phyloP scores from a whole-genome alignment of 2,329 filamentous ascomycete genomes.

The Fusarium sp. region DNA sequence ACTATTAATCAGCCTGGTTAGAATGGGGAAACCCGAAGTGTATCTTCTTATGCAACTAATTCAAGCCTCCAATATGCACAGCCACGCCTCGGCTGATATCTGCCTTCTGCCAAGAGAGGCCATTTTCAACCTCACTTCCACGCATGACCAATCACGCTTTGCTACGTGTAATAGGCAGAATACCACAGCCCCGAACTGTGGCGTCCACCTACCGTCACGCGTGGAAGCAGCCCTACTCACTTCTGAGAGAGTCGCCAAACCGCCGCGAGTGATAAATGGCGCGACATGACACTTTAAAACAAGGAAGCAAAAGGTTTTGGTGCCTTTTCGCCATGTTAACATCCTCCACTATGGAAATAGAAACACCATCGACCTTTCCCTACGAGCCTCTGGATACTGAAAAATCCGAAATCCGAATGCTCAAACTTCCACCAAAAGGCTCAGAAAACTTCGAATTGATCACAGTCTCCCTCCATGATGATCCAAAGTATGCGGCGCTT shows the following conservation, averaged over 20 bases:
- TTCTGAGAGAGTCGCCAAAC: not conserved
- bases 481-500: not conserved
- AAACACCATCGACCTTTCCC: not conserved
- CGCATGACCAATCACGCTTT: not conserved
- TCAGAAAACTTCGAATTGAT: not conserved
- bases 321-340: not conserved
- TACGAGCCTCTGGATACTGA: not conserved
- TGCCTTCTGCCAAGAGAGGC: not conserved
- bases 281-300: not conserved
- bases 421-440: not conserved
- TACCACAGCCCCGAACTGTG: not conserved
- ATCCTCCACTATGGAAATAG: not conserved
- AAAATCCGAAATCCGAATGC: not conserved
- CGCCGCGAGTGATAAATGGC: not conserved
- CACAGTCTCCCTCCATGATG: not conserved
- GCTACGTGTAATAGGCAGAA: not conserved
- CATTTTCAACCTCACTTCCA: not conserved
- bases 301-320: not conserved
- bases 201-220: not conserved
- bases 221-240: not conserved
- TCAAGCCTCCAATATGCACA: not conserved
- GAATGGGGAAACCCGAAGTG: not conserved
- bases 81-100: not conserved
- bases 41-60: not conserved
- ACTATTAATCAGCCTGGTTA: not conserved